Evolutionary conservation across 495 filamentous ascomycete genomes (phyloP), one percentile per base, ranked within the genome.

Genomic region (Usnea hakonensis): DNA sequence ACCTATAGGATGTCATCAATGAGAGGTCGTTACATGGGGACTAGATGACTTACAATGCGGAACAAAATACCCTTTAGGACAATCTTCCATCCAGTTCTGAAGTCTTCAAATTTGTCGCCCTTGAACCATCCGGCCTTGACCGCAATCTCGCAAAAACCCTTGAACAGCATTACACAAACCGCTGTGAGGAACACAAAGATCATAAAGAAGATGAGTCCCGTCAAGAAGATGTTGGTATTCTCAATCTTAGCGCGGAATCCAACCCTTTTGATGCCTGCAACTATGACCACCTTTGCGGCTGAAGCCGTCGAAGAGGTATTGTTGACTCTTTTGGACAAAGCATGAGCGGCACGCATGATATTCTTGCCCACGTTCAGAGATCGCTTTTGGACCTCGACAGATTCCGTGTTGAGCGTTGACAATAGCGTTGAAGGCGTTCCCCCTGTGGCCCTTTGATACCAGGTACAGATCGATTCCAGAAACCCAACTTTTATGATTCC

Each of bases 401-500:
- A 97, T 32, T 87, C 86, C 5, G 83, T 84, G 3, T 80, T 79
- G 38, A 97, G 79, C 10, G 80, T 82, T 37, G 88, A 86, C 35
- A 97, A 83, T 44, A 95, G 77, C 33, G 86, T 90, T 16, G 91
- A 87, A 16, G 94, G 89, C 28, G 83, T 89, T 58, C 94, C 94
- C 38, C 94, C 94, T 6, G 94, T 98, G 16, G 94, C 79, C 35
- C 91, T 88, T 74, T 96, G 94, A 73, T 97, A 98, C 94, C 94
- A 98, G 36, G 90, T 95, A 58, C 90, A 85, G 64, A 97, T 90
- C 36, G 79, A 76, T 72, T 98, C 90, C 70, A 97, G 81, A 74
- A 97, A 98, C 46, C 79, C 78, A 61, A 98, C 82, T 57, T 83
- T 82, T 69, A 98, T 95, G 69, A 98, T 92, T 68, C 94, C 94